Evolutionary conservation across 257 asterid species (phyloP), one percentile per base, ranked within the genome.

Genomic region (Dorcoceras hygrometricum): DNA sequence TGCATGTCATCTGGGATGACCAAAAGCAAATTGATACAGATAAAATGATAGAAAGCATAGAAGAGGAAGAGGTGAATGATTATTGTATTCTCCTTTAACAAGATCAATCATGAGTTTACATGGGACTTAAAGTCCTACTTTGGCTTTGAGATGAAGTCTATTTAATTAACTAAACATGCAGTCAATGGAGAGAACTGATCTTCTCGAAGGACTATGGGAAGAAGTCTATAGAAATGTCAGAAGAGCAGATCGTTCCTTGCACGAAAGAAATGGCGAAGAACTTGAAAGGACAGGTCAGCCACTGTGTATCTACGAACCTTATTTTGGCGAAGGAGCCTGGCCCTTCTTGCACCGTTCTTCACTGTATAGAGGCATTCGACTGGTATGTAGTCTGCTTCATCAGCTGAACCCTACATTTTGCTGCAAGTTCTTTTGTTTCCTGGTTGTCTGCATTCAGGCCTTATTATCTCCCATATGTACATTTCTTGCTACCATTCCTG

Each of bases 231-330:
- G 88, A 65, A 91, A 75, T 79, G 94, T 85, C 26, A 84, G 91
- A 77, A 86, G 90, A 79, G 85, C 78, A 50, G 98, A 91, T 68
- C 86, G 89, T 60, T 69, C 87, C 16, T 83, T 89, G 80, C 99
- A 84, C 57, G 99, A 91, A 80, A 87, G 98, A 80, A 97, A 90
- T 70, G 99, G 89, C 57, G 98, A 93, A 59, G 99, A 94, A 76
- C 95, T 94, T 55, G 98, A 84, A 74, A 94, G 99, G 78, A 90
- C 96, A 0, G 98, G 95, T 59, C 99, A 94, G 71, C 95, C 98
- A 6, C 77, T 94, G 46, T 82, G 89, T 79, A 94, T 94, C 19
- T 94, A 94, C 54, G 99, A 94, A 79, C 98, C 99, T 28, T 90
- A 79, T 78, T 79, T 77, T 66, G 99, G 98, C 62, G 86, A 78